Conservation (phyloP, 2,329 filamentous ascomycete species). For the Uncinocarpus reesii region DNA sequence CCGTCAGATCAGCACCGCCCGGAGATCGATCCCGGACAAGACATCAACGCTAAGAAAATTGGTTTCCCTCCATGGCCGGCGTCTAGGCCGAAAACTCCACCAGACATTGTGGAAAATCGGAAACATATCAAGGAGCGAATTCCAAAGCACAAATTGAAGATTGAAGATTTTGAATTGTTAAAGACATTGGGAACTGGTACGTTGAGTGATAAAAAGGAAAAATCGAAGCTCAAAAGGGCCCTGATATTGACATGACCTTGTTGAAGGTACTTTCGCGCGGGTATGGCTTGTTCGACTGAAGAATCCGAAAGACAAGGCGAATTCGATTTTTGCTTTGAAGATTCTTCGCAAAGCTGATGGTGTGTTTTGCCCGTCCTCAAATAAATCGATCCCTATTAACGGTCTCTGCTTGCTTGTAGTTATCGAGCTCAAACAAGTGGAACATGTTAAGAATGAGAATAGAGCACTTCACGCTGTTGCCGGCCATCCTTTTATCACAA, state of each 20-base stretch:
- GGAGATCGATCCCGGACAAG: conserved; percentile 17
- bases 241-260: conserved; percentile 7
- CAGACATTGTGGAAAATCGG: conserved; percentile 30
- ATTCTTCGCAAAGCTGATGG: conserved; percentile 43
- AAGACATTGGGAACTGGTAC: conserved; percentile 43
- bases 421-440: conserved; percentile 55
- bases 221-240: too few relatives aligned
- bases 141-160: conserved; percentile 29
- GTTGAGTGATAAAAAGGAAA: too few relatives aligned
- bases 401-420: conserved; percentile 25
- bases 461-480: conserved; percentile 52
- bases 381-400: background rate
- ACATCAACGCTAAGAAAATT: conserved; percentile 23
- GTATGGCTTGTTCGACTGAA: conserved; percentile 41
- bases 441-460: conserved; percentile 58
- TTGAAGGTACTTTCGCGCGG: conserved; percentile 41
- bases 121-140: conserved; percentile 32
- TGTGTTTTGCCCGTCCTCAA: conserved; percentile 19
- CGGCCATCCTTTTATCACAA: conserved; percentile 57
- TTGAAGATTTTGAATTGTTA: conserved; percentile 39
- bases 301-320: conserved; percentile 26
- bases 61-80: conserved; percentile 23
- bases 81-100: conserved; percentile 28
- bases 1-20: background rate
- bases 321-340: conserved; percentile 42